Conservation (phyloP, 257 asterid genomes). For the Leptodermis oblonga region DNA sequence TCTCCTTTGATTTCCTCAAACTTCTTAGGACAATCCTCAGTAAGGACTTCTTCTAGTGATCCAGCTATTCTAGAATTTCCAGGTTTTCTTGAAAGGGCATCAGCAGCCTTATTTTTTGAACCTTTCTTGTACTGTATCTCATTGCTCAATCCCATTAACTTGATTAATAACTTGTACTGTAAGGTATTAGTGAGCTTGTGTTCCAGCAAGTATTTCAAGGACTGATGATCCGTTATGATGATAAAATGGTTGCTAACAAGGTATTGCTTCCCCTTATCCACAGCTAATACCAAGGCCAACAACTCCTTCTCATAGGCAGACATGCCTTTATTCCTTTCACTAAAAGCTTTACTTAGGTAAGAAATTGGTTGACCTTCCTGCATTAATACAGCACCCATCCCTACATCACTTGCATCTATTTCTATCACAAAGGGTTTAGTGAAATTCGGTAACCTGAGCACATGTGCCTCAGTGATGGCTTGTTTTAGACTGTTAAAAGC, state of each 20-base stretch:
- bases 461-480: not conserved
- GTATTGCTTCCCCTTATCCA: not conserved
- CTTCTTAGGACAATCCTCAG: not conserved
- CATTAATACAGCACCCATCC: not conserved
- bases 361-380: not conserved
- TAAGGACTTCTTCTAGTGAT: not conserved
- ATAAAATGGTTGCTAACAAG: not conserved
- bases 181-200: not conserved
- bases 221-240: not conserved
- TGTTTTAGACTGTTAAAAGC: not conserved
- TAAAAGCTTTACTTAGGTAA: not conserved
- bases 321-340: not conserved
- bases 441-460: not conserved
- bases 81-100: not conserved
- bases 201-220: not conserved
- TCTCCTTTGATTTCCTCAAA: not conserved
- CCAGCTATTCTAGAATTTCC: not conserved
- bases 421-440: not conserved
- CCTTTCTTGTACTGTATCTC: not conserved
- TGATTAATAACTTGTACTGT: not conserved
- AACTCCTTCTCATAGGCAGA: not conserved
- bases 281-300: not conserved
- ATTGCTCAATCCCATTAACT: not conserved
- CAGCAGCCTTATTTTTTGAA: not conserved
- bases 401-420: not conserved